Percentiles rank a stretch among this genome's conserved stretches.
Evolutionary conservation across 1,284 basidiomycete species (phyloP).

Genomic region (Moesziomyces sp.): DNA sequence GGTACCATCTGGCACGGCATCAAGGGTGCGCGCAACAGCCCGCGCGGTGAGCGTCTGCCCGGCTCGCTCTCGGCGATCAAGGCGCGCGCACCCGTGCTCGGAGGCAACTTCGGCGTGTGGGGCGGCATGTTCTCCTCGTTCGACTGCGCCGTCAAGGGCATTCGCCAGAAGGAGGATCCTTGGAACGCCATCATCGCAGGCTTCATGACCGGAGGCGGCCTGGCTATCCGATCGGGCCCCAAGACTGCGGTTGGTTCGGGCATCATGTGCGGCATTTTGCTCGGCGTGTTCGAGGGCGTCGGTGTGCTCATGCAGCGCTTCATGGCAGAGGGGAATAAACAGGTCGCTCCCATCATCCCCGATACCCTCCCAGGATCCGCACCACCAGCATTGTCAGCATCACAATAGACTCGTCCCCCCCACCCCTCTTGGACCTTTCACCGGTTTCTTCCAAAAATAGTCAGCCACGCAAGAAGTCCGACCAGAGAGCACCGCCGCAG

Average conservation of each 20-base stretch:
- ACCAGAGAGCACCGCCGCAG: no score
- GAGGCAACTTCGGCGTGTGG: constrained; percentile 98
- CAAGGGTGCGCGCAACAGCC: constrained; percentile 96
- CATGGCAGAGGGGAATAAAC: constrained; percentile 79
- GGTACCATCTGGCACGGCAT: constrained; percentile 99
- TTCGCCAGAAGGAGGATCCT: constrained; percentile 95
- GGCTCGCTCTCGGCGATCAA: constrained; percentile 97
- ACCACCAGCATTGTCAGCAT: constrained; percentile 6
- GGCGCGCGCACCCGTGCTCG: constrained; percentile 95
- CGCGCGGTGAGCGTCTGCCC: constrained; percentile 89
- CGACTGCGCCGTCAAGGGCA: constrained; percentile 97
- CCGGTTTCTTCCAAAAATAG: no score
- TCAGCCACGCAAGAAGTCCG: no score
- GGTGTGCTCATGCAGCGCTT: constrained; percentile 85
- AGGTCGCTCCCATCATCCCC: constrained; percentile 57
- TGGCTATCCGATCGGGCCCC: constrained; percentile 92
- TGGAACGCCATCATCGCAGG: constrained; percentile 99
- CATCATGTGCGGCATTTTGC: constrained; percentile 92
- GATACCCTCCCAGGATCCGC: constrained; percentile 26
- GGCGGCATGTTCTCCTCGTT: constrained; percentile 83
- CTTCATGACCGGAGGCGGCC: constrained; percentile 95
- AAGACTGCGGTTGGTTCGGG: constrained; percentile 88
- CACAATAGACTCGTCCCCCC: constrained; percentile 9
- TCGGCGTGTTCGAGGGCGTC: constrained; percentile 88
- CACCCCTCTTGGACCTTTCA: background rate